Evolutionary conservation across 2,329 filamentous ascomycete species (phyloP), one percentile per base, ranked within the genome.

Genomic region (Penicillium sp.): DNA sequence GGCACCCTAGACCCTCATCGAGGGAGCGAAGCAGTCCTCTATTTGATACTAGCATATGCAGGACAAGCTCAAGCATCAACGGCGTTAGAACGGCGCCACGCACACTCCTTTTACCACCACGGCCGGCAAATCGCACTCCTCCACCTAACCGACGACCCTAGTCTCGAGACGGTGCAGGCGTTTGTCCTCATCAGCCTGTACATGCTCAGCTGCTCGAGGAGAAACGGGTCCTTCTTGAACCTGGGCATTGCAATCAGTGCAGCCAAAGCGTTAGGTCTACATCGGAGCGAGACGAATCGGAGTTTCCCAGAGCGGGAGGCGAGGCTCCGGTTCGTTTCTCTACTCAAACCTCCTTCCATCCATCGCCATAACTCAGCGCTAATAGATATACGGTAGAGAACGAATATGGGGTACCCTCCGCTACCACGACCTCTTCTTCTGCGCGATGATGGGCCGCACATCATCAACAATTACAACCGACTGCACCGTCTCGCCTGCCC

Each of bases 341-440:
- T n/a, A n/a, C n/a, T n/a, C n/a, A n/a, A n/a, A n/a, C n/a, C n/a
- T n/a, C n/a, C 11, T 41, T 26, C 4, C 17, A 15, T 41, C 15
- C 31, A 15, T 17, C 3, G 2, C 13, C 8, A 13, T 26, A 26
- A 5, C 5, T 3, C 35, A 41, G 35, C 13, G 35, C 35, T 41
- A 15, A 41, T 41, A 13, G 13, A 26, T 5, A 26, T 26, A 5
- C 46, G 31, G 19, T 15, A 58, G 56, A 41, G 45, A 46, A 8
- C 41, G 48, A 15, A 49, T 58, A 19, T 58, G 56, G 56, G 17
- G 30, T 1, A 58, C 56, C 5, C 29, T 58, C 11, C 44, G 41
- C n/a, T 58, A 58, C 19, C 56, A 58, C 30, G 56, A 58, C 47
- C 31, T 58, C 7, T 51, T 50, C 47, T 58, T 58, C 30, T 58